Conservation (phyloP, 495 filamentous ascomycete species). For the Aspergillus saccharolyticus region DNA sequence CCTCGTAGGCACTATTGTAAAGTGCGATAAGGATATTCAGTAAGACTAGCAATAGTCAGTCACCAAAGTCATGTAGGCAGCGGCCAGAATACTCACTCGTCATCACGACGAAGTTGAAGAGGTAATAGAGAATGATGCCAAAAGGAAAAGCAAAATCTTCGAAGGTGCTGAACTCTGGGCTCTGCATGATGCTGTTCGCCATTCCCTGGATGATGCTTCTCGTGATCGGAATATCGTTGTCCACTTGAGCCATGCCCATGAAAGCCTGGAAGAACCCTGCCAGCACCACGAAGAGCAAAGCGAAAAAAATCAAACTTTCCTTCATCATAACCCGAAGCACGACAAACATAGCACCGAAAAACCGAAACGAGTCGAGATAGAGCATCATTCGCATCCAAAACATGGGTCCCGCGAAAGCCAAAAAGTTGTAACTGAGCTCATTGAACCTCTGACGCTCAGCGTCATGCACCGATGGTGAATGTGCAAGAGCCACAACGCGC, state of each 20-base stretch:
- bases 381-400: conserved; percentile 93
- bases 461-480: conserved; percentile 47
- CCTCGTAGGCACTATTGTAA: conserved; percentile 93
- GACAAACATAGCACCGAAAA: conserved; percentile 97
- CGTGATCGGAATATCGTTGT: conserved; percentile 57
- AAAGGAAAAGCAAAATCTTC: conserved; percentile 74
- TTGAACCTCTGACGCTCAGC: conserved; percentile 62
- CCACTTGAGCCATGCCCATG: conserved; percentile 83
- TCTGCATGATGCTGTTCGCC: conserved; percentile 84
- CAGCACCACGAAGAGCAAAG: conserved; percentile 79
- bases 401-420: conserved; percentile 89
- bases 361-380: conserved; percentile 88
- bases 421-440: conserved; percentile 81
- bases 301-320: conserved; percentile 96
- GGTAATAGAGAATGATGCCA: conserved; percentile 86
- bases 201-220: conserved; percentile 81
- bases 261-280: conserved; percentile 93
- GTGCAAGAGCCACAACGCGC: conserved; percentile 69
- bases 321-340: conserved; percentile 99
- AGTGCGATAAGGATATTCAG: conserved; percentile 93
- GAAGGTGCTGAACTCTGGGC: conserved; percentile 85
- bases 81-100: conserved; percentile 39
- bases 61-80: neutral
- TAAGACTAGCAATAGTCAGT: conserved; percentile 51
- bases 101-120: conserved; percentile 97